A percentile compares a stretch with the other conserved stretches of the same genome.
Evolutionary conservation across 306 rosid genomes (phyloP).

Genomic region (Lithocarpus polystachyus): DNA sequence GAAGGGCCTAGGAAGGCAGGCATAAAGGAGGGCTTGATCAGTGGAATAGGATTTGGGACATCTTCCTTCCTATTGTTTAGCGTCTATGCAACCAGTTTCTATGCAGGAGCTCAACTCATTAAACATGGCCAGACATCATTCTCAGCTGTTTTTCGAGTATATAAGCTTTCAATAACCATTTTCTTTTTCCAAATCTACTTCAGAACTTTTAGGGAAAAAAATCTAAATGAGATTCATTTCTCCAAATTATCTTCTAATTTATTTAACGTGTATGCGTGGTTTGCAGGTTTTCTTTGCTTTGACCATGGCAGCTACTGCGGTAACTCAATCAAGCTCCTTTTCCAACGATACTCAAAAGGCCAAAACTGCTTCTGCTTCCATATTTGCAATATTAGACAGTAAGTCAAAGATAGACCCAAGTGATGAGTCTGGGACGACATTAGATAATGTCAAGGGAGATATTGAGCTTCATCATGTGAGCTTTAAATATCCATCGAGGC

Average conservation of each 20-base stretch:
- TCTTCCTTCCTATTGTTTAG: conserved; percentile 59
- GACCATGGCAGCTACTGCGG: conserved; percentile 71
- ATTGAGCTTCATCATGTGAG: conserved; percentile 58
- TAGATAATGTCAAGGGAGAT: conserved; percentile 57
- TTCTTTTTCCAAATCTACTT: background rate
- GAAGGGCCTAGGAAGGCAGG: conserved; percentile 75
- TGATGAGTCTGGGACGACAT: conserved; percentile 56
- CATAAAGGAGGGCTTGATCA: conserved; percentile 73
- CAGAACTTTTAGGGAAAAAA: background rate
- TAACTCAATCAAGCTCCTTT: conserved; percentile 62
- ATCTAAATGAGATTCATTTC: background rate
- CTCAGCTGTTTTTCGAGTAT: conserved; percentile 64
- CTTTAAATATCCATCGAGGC: conserved; percentile 80
- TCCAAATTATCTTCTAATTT: background rate
- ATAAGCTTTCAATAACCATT: background rate
- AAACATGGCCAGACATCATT: conserved; percentile 46
- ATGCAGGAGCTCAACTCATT: conserved; percentile 72
- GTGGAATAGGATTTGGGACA: conserved; percentile 78
- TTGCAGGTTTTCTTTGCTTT: conserved; percentile 82
- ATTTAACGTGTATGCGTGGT: background rate
- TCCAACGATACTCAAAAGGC: conserved; percentile 63
- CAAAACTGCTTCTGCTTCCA: conserved; percentile 60
- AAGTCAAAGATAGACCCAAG: conserved; percentile 64
- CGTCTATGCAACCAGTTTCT: conserved; percentile 77
- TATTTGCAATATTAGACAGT: conserved; percentile 52